These are phyloP conservation scores for Fusarium dimerum DNA, from an alignment of 2,329 filamentous ascomycete genomes.

Conservation along the genomic window DNA sequence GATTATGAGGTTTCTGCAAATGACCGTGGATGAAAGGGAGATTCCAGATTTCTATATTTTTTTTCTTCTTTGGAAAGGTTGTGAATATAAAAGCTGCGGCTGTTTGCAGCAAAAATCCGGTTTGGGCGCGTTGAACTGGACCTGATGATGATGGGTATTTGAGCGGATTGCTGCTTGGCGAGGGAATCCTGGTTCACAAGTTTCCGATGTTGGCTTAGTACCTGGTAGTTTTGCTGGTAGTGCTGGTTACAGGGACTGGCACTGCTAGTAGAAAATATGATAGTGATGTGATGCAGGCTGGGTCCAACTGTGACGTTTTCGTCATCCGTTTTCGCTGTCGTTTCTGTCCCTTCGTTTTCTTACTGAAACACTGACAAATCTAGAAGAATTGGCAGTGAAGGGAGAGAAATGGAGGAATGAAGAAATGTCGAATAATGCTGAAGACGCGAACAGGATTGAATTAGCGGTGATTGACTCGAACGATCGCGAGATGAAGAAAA, in stretches of 20 bases:
- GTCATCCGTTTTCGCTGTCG: no score
- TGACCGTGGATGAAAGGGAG: slow-evolving; percentile 3
- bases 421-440: neutral
- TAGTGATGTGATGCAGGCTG: no score
- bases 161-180: neutral
- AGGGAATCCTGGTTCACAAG: neutral
- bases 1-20: slow-evolving; percentile 17
- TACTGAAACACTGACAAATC: neutral
- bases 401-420: neutral
- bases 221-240: no score
- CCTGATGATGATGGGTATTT: neutral
- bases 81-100: neutral
- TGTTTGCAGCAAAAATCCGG: neutral
- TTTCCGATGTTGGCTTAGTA: neutral
- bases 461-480: slow-evolving; percentile 4
- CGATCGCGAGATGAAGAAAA: slow-evolving; percentile 3
- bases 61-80: neutral
- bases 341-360: neutral
- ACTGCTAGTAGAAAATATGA: no score
- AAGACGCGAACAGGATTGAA: neutral
- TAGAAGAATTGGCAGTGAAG: neutral
- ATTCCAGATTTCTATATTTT: neutral
- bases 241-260: no score
- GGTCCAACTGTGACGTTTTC: no score
- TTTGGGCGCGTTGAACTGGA: neutral